A percentile compares a stretch with the other conserved stretches of the same genome.
Evolutionary conservation across 495 filamentous ascomycete species (phyloP).

Genomic region (Penicillium canescens): DNA sequence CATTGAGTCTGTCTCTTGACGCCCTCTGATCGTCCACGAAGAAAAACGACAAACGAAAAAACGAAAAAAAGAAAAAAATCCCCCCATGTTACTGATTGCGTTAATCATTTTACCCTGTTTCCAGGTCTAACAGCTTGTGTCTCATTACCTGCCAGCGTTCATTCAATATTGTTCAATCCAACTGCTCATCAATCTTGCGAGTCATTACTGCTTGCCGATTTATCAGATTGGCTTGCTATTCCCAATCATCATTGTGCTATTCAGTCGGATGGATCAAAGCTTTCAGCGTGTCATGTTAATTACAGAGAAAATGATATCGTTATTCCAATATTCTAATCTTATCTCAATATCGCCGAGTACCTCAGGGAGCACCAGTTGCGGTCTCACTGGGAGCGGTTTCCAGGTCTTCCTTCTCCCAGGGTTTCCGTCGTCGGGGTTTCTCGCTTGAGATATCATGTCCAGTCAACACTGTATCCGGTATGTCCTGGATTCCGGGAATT

Average conservation of each 20-base stretch:
- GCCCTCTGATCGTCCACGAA: neutral
- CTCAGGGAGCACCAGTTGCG: slow-evolving; percentile 5
- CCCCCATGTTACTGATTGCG: neutral
- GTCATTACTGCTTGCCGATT: slow-evolving; percentile 15
- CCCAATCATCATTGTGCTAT: slow-evolving; percentile 3
- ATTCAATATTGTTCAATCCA: slow-evolving; percentile 2
- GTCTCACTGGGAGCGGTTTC: slow-evolving; percentile 5
- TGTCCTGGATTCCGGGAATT: slow-evolving; percentile 86
- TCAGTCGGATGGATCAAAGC: neutral
- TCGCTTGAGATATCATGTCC: slow-evolving; percentile 58
- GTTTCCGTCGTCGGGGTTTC: slow-evolving; percentile 63
- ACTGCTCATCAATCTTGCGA: slow-evolving; percentile 14
- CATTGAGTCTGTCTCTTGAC: slow-evolving; percentile 24
- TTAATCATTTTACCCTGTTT: slow-evolving; percentile 7
- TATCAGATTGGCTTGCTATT: slow-evolving; percentile 18
- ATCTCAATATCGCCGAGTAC: neutral
- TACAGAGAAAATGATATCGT: slow-evolving; percentile 4
- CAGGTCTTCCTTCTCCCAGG: slow-evolving; percentile 67
- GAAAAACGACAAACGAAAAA: neutral
- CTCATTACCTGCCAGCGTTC: neutral
- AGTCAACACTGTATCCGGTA: slow-evolving; percentile 77
- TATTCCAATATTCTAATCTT: slow-evolving; percentile 1
- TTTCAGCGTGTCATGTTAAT: slow-evolving; percentile 5
- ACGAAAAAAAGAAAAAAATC: neutral
- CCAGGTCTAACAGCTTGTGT: neutral